phyloP scores from a whole-genome alignment of 345 rosid species.

The Linum trigynum region DNA sequence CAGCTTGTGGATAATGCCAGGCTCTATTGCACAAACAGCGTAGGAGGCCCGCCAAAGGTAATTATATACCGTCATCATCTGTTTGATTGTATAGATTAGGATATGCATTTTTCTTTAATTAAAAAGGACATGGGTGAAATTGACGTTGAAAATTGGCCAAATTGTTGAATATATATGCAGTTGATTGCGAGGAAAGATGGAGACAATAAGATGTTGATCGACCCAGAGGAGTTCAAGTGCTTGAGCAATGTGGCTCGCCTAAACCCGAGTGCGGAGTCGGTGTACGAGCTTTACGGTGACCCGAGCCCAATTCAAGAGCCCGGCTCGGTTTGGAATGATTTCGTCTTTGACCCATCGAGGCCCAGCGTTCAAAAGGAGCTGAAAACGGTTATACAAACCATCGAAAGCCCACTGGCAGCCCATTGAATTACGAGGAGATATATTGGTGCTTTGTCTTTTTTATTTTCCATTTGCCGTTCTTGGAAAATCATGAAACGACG shows the following conservation, averaged over 20 bases:
- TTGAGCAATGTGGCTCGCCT: constrained; percentile 50
- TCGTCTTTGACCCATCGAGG: background rate
- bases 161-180: constrained; percentile 33
- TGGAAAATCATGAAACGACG: too few species aligned
- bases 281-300: constrained; percentile 29
- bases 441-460: too few species aligned
- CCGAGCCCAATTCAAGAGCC: background rate
- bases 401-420: background rate
- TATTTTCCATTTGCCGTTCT: too few species aligned
- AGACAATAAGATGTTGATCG: constrained; percentile 76
- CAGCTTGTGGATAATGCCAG: constrained; percentile 75
- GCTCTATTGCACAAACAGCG: constrained; percentile 70
- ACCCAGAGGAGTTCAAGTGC: constrained; percentile 73
- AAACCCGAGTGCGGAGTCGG: constrained; percentile 75
- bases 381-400: background rate
- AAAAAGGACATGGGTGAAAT: too few species aligned
- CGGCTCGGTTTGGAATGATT: constrained; percentile 7
- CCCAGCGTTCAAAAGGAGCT: constrained; percentile 2
- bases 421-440: too few species aligned
- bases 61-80: too few species aligned
- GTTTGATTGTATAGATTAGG: too few species aligned
- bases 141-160: too few species aligned
- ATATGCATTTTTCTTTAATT: too few species aligned
- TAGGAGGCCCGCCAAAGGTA: constrained; percentile 82
- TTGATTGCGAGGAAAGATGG: constrained; percentile 94